Base-by-base conservation (phyloP, 164 flowering plant species). In the Euptelea pleiosperma region DNA sequence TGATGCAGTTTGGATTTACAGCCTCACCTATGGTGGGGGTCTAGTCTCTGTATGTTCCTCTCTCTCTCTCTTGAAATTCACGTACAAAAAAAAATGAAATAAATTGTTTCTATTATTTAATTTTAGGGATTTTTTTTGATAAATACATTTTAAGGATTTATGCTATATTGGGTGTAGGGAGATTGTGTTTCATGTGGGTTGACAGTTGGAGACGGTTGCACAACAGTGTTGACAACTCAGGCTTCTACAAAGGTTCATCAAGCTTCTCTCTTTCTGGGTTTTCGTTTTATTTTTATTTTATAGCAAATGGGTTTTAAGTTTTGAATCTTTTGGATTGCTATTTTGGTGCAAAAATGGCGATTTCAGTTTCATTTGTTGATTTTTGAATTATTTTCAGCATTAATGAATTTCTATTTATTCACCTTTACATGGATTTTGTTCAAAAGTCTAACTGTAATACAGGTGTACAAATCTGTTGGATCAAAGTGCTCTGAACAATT, bases 1-100 rank as follows among this genome's bases (percentile, higher is more conserved):
- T 22, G 96, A 93, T 75, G 85, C 82, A 55, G 89, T 88, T 43
- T 93, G 99, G 97, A 81, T 93, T 74, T 93, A 90, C 80, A 73
- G 73, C 58, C 75, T 90, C 75, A 82, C 91, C 59, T 93, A 88
- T 73, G 99, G 97, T 44, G 99, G 99, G 14, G 99, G 99, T 58
- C 72, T 93, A 22, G 97, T 93, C 60, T 90, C 97, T 74, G 99
- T 93, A 84, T 53, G 77, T 55, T 6, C 24, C n/a, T 58, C 10
- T 39, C 18, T 35, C 45, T 51, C 57, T 46, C 30, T 70, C 33
- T 25, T 37, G 36, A 2, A 41, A 1, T 48, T 31, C 25, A 14
- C 9, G 16, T 11, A 6, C 1, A 52, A 36, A 6, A 35, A 21
- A 0, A 21, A 26, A 25, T n/a, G n/a, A n/a, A n/a, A n/a, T n/a